These are phyloP conservation scores for Eremothecium sinecaudum DNA, from an alignment of 1,139 yeast species.

Conservation along the genomic window DNA sequence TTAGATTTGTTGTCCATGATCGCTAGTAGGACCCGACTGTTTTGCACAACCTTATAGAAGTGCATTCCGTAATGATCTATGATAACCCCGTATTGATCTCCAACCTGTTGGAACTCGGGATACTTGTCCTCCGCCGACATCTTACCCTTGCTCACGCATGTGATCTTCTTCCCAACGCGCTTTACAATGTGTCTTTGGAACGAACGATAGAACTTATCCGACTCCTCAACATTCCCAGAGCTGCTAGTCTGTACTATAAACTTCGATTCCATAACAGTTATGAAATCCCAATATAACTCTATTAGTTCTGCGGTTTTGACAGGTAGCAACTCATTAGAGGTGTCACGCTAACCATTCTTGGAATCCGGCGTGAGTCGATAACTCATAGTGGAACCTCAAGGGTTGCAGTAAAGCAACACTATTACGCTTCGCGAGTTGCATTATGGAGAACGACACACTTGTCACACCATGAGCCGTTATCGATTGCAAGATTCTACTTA, in stretches of 20 bases:
- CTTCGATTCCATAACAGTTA: conserved; percentile 23
- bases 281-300: conserved; percentile 29
- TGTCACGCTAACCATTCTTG: conserved; percentile 30
- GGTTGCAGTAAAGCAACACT: conserved; percentile 2
- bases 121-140: conserved; percentile 2
- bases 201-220: conserved; percentile 6
- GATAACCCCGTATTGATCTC: conserved; percentile 18
- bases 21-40: conserved; percentile 2
- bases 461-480: conserved; percentile 11
- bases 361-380: conserved; percentile 14
- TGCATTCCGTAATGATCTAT: conserved; percentile 2
- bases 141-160: conserved; percentile 6
- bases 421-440: conserved; percentile 15
- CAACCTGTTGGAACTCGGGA: conserved; percentile 10
- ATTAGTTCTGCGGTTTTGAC: conserved; percentile 10
- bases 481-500: conserved; percentile 4
- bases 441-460: conserved; percentile 18
- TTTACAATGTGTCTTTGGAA: conserved; percentile 20
- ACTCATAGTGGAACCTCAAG: not conserved
- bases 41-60: conserved; percentile 2
- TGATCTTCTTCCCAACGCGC: conserved; percentile 10
- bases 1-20: conserved; percentile 1
- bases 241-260: conserved; percentile 12
- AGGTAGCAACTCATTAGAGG: conserved; percentile 6
- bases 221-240: no score